Conservation (phyloP, 2,329 filamentous ascomycete species). For the Biscogniauxia mediterranea region DNA sequence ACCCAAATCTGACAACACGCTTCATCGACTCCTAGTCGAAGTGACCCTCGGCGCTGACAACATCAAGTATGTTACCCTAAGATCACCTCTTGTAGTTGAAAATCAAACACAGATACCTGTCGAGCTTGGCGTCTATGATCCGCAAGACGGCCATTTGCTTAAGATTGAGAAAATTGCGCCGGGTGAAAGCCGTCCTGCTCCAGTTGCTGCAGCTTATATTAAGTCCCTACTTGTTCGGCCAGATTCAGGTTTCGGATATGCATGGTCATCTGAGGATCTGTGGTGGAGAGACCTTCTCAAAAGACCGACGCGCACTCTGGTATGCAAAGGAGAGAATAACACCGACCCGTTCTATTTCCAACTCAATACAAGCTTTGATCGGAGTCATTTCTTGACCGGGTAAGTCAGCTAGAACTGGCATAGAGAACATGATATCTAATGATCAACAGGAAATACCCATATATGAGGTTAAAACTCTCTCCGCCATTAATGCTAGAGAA, state of each 20-base stretch:
- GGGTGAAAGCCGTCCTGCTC: slow-evolving; percentile 83
- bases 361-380: slow-evolving; percentile 82
- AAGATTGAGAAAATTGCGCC: slow-evolving; percentile 98
- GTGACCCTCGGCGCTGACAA: slow-evolving; percentile 90
- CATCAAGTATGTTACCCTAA: slow-evolving; percentile 95
- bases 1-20: slow-evolving; percentile 78
- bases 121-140: slow-evolving; percentile 87
- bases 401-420: slow-evolving; percentile 38
- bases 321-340: slow-evolving; percentile 81
- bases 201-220: slow-evolving; percentile 87
- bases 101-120: slow-evolving; percentile 97
- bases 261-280: slow-evolving; percentile 85
- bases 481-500: slow-evolving; percentile 95
- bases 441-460: slow-evolving; percentile 70
- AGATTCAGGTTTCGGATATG: slow-evolving; percentile 93
- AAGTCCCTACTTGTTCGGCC: slow-evolving; percentile 86
- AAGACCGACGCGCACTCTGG: slow-evolving; percentile 79
- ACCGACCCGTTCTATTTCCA: slow-evolving; percentile 97
- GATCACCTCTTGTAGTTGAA: slow-evolving; percentile 87
- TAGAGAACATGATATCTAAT: slow-evolving; percentile 30
- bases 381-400: slow-evolving; percentile 76
- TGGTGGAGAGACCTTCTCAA: slow-evolving; percentile 93
- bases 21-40: slow-evolving; percentile 89
- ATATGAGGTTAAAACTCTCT: slow-evolving; percentile 89
- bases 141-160: slow-evolving; percentile 80